Base-by-base conservation (phyloP, 345 rosid genomes). In the Citrus maxima region DNA sequence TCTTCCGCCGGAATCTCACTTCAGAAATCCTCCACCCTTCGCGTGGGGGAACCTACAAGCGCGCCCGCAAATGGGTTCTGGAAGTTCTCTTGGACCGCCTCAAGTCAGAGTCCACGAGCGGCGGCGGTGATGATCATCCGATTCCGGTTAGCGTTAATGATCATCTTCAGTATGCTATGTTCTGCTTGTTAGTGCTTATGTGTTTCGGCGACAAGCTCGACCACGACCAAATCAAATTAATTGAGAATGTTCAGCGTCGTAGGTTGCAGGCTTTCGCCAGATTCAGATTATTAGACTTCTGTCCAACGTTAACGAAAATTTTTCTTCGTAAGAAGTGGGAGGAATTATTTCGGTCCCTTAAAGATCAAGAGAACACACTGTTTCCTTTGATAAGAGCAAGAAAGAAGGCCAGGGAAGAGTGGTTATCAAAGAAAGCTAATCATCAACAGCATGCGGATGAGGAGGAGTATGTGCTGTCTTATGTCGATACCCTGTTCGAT, bases 41-140 rank as follows among this genome's bases (percentile, higher is more conserved):
- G 10, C 73, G 73, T 0, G 73, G 27, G 58, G 49, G 58, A 35
- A 10, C 65, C 4, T 72, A 56, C 21, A 58, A 51, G 19, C 70
- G 30, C 14, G 80, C 81, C 1, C 76, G 84, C 35, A 77, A 78
- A 25, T 81, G 77, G 78, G 81, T 81, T 9, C 66, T 77, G 24
- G 40, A 70, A 3, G 78, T 78, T 56, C 81, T 81, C 58, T 67
- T 58, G 8, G 66, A 74, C 9, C 13, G 75, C 13, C 64, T 77
- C 34, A 51, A 61, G 21, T 58, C 70, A 7, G 19, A 61, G 55
- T 38, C 69, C 9, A 38, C 10, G 24, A 59, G 9, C 21, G 37
- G 32, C 5, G 32, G 40, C 2, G 22, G 25, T 0, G 51, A 46
- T 46, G 51, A 46, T 46, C 16, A 13, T 46, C 18, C 18, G 51